These are phyloP conservation scores for Erythrobasidium yunnanense DNA, from an alignment of 768 basidiomycete species.

Conservation along the genomic window DNA sequence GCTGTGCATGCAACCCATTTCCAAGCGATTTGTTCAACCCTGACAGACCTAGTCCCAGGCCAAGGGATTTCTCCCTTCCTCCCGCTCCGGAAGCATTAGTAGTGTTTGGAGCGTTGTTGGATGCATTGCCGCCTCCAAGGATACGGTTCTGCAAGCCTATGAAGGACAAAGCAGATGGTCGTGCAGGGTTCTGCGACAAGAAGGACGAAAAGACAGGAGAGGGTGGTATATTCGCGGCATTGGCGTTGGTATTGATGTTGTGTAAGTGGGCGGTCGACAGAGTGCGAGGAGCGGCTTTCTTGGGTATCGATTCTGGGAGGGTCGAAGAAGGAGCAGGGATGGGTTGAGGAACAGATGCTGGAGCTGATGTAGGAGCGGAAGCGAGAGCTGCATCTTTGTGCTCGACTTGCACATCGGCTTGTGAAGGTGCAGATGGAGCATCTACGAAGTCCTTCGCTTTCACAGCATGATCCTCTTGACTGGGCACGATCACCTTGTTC, in stretches of 20 bases:
- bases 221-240: background rate
- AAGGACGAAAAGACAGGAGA: constrained; percentile 18
- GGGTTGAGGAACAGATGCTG: too few relatives aligned
- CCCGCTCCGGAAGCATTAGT: too few relatives aligned
- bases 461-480: background rate
- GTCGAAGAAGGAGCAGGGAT: too few relatives aligned
- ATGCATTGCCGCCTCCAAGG: background rate
- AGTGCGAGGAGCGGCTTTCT: too few relatives aligned
- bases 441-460: background rate
- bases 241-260: background rate
- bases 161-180: constrained; percentile 17
- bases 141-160: constrained; percentile 7
- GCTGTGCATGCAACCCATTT: background rate
- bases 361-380: too few relatives aligned
- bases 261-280: too few relatives aligned
- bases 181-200: background rate
- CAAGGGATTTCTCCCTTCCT: constrained; percentile 7
- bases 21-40: constrained; percentile 9
- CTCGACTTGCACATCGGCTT: too few relatives aligned
- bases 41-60: constrained; percentile 2
- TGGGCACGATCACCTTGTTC: too few relatives aligned
- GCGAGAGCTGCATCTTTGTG: too few relatives aligned
- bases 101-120: too few relatives aligned
- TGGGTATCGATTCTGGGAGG: too few relatives aligned
- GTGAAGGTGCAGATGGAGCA: too few relatives aligned